Percentiles rank a stretch among this genome's conserved stretches.
These are phyloP conservation scores for Endocalyx cinctus DNA, from an alignment of 2,329 filamentous ascomycete species.

Conservation along the genomic window DNA sequence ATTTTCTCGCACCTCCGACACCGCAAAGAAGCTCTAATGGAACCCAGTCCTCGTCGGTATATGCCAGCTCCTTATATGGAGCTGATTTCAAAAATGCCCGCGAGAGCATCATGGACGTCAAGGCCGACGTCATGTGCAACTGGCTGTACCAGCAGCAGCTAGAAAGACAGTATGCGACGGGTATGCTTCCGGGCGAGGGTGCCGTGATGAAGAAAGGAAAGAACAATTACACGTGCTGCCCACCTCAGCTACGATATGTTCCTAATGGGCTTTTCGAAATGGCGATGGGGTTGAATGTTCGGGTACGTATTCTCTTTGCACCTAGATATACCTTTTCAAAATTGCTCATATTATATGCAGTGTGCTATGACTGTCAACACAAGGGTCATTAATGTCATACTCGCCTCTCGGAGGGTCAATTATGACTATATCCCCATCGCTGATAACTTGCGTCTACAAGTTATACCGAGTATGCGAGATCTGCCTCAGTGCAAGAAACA, in stretches of 20 bases:
- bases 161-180: slow-evolving; percentile 39
- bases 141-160: slow-evolving; percentile 60
- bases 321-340: background rate
- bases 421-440: slow-evolving; percentile 54
- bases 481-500: slow-evolving; percentile 58
- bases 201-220: slow-evolving; percentile 35
- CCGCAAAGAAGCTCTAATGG: slow-evolving; percentile 13
- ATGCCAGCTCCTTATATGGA: slow-evolving; percentile 26
- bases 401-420: slow-evolving; percentile 38
- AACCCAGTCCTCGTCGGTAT: slow-evolving; percentile 18
- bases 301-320: slow-evolving; percentile 23
- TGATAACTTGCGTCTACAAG: slow-evolving; percentile 56
- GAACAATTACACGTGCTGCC: slow-evolving; percentile 34
- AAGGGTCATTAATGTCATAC: slow-evolving; percentile 56
- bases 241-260: slow-evolving; percentile 31
- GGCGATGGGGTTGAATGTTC: slow-evolving; percentile 34
- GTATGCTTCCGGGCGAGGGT: slow-evolving; percentile 32
- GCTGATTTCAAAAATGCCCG: slow-evolving; percentile 38
- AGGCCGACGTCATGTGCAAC: slow-evolving; percentile 58
- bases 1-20: too few relatives aligned
- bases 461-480: slow-evolving; percentile 52
- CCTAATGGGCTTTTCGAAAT: slow-evolving; percentile 31
- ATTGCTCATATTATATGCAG: slow-evolving; percentile 30
- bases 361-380: slow-evolving; percentile 66
- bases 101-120: slow-evolving; percentile 47